phyloP scores from a whole-genome alignment of 805 yeast species.

The Metschnikowia amazonensis region DNA sequence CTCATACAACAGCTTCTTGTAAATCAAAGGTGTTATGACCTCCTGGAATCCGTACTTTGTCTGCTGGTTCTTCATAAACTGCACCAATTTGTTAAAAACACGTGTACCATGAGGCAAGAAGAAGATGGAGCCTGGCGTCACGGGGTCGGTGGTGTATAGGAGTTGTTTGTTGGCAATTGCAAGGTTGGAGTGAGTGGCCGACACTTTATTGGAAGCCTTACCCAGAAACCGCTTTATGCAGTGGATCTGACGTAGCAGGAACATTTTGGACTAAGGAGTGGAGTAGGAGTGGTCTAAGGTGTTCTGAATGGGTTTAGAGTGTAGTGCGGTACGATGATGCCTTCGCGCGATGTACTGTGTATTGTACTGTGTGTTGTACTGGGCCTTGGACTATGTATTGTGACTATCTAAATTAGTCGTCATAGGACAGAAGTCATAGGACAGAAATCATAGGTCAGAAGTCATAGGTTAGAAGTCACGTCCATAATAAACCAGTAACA shows the following conservation, averaged over 20 bases:
- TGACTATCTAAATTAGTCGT: no score
- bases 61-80: conserved; percentile 85
- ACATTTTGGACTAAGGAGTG: neutral
- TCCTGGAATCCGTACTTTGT: conserved; percentile 80
- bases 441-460: no score
- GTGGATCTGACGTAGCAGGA: neutral
- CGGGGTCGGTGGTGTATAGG: conserved; percentile 71
- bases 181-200: conserved; percentile 37
- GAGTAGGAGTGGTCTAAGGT: neutral
- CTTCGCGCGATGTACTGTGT: conserved; percentile 3
- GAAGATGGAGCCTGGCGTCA: conserved; percentile 89
- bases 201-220: conserved; percentile 10
- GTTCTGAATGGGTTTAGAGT: neutral
- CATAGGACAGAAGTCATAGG: no score
- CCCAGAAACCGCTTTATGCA: neutral
- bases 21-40: conserved; percentile 88
- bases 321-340: neutral
- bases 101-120: conserved; percentile 91
- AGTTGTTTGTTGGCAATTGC: conserved; percentile 63
- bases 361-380: neutral
- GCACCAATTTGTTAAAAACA: conserved; percentile 71
- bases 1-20: conserved; percentile 80
- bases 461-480: no score
- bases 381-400: no score
- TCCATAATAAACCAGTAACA: no score